Evolutionary conservation across 768 basidiomycete species (phyloP), one percentile per base, ranked within the genome.

Genomic region (Suillus luteus): DNA sequence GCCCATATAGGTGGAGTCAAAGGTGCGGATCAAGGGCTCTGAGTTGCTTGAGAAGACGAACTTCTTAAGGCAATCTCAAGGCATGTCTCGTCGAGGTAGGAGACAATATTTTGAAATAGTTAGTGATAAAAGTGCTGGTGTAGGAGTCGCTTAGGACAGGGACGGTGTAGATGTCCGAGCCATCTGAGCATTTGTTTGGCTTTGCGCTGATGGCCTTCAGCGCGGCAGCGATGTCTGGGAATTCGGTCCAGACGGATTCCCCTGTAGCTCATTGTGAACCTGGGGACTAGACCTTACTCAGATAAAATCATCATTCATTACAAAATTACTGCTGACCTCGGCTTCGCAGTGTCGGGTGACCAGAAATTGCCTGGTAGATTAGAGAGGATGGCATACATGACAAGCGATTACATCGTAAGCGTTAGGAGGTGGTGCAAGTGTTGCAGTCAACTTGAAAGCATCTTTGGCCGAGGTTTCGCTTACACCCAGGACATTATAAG

Each of bases 191-290:
- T 40, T 58, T 71, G 60, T 19, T 70, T 3, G 68, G 69, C 17
- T 64, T 49, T 1, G 71, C 65, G 79, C 79, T 78, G 24, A 81
- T 63, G 58, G 79, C 71, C 65, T 76, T 75, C 62, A 72, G 72
- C 24, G 76, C 59, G 0, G 62, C 27, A 37, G 75, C 76, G 62
- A 85, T 78, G 60, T 85, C 81, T 11, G 78, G 79, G 64, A 79
- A 82, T 63, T 85, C 83, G 57, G 85, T 69, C 79, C 80, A 84
- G 51, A 80, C 75, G 67, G 24, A 79, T 35, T n/a, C 68, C 69
- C 59, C 79, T 79, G 69, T 70, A 70, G 62, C 77, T 75, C 52
- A 80, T 64, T 1, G 70, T 67, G 54, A 69, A 68, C 51, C 75
- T 76, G 38, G 38, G 24, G 3, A 1, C 14, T 59, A 64, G 3